Base-by-base conservation (phyloP, 805 yeast species). In the Blastobotrys mokoenaii region DNA sequence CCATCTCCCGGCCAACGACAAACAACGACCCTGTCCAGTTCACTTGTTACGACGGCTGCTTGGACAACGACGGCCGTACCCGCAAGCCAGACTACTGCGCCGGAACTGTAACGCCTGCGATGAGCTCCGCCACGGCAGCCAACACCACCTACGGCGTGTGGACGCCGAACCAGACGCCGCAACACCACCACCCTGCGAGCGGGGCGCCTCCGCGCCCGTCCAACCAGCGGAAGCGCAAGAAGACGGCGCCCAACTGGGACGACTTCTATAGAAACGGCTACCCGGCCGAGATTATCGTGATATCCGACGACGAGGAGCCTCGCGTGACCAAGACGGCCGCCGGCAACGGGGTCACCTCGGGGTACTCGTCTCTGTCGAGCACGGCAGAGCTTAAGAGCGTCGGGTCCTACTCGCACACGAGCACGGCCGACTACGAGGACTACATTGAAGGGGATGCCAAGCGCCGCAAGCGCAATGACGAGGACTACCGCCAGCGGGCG, bases 141-240 rank as follows among this genome's bases (percentile, higher is more conserved):
- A n/a, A n/a, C n/a, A n/a, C n/a, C 18, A 11, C n/a, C 7, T 36
- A 29, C 32, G 29, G 40, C 25, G 29, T 17, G 20, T 16, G 32
- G 36, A 40, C 22, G 20, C 32, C 17, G 22, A 31, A 52, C 70
- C 73, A 56, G 65, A 66, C 50, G 65, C 57, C 44, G 63, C 65
- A 44, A 66, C 65, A 58, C 74, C 81, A 54, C 75, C 69, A n/a
- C n/a, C n/a, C n/a, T n/a, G n/a, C n/a, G n/a, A n/a, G n/a, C 49
- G 74, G 71, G 46, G 70, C 72, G 54, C 85, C 82, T 55, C 86
- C 82, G 66, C 86, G 95, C 51, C n/a, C n/a, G n/a, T n/a, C n/a
- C n/a, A n/a, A n/a, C n/a, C n/a, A n/a, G n/a, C n/a, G 88, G 96
- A 20, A 12, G 12, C 37, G 44, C 4, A 4, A 38, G 31, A 10